Base-by-base conservation (phyloP, 805 yeast genomes). In the Lipomyces chichibuensis region DNA sequence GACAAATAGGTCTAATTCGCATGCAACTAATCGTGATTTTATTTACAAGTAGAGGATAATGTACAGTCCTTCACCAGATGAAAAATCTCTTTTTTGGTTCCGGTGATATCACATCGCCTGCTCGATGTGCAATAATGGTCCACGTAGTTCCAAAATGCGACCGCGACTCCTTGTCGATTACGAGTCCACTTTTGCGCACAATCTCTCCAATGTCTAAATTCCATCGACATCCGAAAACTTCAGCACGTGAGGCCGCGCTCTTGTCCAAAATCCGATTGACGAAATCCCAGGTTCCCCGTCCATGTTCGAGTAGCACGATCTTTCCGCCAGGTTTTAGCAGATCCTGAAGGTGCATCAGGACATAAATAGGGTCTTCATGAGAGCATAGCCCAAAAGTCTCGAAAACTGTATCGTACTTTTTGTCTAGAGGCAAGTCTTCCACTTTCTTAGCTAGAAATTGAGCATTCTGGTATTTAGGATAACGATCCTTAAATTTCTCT, bases 171-270 rank as follows among this genome's bases (percentile, higher is more conserved):
- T 86, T 87, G 1, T 92, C 91, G 56, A 95, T 84, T 71, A 90
- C 93, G 64, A 95, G 81, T 0, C 96, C 97, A 6, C 96, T 88
- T 66, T 87, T 87, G 75, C 90, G 93, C 33, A 95, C 83, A 53
- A 95, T 82, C 73, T 89, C 96, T 29, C 93, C 96, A 71, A 95
- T 91, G 75, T 95, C 98, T 70, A 95, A 80, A 76, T 95, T 95
- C 98, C 98, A 95, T 75, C 98, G 83, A 78, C 99, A 95, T 0
- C 97, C 99, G 98, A 98, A 95, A 2, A 88, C 87, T 66, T 89
- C 85, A 80, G 93, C 85, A 78, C 97, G 88, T 72, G 86, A 85
- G 69, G 87, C 92, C 2, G 97, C 93, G 69, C 95, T 83, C 67
- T 86, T 85, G 77, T 95, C 98, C 77, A 95, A 81, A 64, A 89